Evolutionary conservation across 805 yeast species (phyloP), one percentile per base, ranked within the genome.

Genomic region (Schizosaccharomyces octosporus): DNA sequence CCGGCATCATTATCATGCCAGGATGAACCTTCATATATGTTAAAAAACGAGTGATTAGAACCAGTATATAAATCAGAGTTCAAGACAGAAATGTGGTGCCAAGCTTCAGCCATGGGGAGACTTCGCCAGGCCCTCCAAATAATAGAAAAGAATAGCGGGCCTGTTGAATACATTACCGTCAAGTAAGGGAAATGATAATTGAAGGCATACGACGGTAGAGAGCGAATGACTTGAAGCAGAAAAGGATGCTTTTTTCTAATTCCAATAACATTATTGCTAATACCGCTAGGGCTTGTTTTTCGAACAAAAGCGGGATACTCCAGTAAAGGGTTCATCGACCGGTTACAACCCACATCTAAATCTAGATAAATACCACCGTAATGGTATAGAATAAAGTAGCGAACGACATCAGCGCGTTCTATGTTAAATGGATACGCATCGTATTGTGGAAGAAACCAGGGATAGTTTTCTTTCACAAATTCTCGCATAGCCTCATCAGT

Each of bases 241-340:
- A 88, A 86, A 2, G 95, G 95, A 71, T 89, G 97, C 59, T 77
- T 75, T 42, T 94, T 95, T 13, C 84, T 83, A 2, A 90, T 75
- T 11, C 95, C 95, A 95, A 89, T 85, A 17, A 88, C 88, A 69
- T 88, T 95, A 70, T 89, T 89, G 4, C 95, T 85, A 51, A 89
- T 81, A 61, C 97, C 97, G 0, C 95, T 84, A 31, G 97, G 97
- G 4, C 79, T 72, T 1, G 97, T 88, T 69, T 86, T 85, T 65
- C 96, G 77, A 15, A 85, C 87, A 74, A 86, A 86, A 1, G 95
- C 94, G 0, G 95, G 89, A 4, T 81, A 85, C 1, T 83, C 78
- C 63, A 88, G 77, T 62, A 89, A 73, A 0, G 95, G 94, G 69
- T 88, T 96, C 65, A 89, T 74, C 64, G 78, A 77, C 64, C 88